These are phyloP conservation scores for Pholiota microspora DNA, from an alignment of 768 basidiomycete species.

Conservation along the genomic window DNA sequence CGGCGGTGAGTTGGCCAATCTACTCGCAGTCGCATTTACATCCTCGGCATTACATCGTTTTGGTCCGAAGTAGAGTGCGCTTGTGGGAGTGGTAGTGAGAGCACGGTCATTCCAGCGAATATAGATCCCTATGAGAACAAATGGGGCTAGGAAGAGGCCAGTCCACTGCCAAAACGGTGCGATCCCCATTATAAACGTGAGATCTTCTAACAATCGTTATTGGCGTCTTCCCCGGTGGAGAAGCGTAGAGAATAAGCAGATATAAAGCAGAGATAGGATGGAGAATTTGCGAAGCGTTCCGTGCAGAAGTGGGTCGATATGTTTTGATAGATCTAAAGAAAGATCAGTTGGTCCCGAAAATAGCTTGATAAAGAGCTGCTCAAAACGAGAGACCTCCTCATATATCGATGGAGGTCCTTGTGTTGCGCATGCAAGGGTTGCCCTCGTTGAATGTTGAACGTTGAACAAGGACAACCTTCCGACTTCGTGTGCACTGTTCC, in stretches of 20 bases:
- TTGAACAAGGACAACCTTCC: no score
- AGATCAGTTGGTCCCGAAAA: neutral
- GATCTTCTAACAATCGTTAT: no score
- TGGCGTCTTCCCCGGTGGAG: no score
- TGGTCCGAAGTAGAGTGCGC: slow-evolving; percentile 49
- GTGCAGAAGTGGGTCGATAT: neutral
- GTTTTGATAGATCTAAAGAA: neutral
- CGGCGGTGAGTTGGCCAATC: slow-evolving; percentile 31
- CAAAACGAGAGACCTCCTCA: neutral
- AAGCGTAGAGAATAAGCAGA: neutral
- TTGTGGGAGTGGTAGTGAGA: slow-evolving; percentile 46
- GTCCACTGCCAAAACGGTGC: slow-evolving; percentile 8
- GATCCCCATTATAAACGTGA: neutral
- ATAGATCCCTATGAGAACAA: slow-evolving; percentile 28
- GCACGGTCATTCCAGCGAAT: slow-evolving; percentile 49
- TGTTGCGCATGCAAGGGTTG: neutral
- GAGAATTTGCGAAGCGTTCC: neutral
- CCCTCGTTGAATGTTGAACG: neutral
- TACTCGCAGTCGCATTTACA: slow-evolving; percentile 35
- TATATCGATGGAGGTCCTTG: neutral
- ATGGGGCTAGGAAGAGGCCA: slow-evolving; percentile 3
- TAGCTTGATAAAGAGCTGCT: neutral
- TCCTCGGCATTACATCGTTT: slow-evolving; percentile 44
- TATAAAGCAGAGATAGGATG: neutral
- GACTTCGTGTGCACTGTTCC: no score